phyloP scores from a whole-genome alignment of 306 rosid species.

The Inga oerstediana region DNA sequence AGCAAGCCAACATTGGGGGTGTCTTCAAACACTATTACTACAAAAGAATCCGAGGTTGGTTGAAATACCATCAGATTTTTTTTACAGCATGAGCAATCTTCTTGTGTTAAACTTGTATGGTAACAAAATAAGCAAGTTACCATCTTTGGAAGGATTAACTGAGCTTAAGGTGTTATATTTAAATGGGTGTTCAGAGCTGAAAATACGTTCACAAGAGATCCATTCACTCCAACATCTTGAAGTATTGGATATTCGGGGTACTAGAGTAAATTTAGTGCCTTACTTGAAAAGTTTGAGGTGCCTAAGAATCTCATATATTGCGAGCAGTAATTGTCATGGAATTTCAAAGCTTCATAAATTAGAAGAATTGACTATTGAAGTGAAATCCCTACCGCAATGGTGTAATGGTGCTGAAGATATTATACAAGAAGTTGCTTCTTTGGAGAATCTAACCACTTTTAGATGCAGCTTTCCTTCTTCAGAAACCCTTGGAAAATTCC shows the following conservation, averaged over 20 bases:
- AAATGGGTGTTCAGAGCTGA: background rate
- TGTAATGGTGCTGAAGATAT: too few species aligned
- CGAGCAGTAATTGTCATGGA: background rate
- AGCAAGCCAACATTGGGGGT: background rate
- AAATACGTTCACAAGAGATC: background rate
- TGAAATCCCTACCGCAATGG: background rate
- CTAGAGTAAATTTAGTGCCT: background rate
- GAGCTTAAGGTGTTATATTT: background rate
- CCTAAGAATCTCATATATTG: constrained; percentile 16
- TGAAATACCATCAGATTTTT: background rate
- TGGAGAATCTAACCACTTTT: constrained; percentile 32
- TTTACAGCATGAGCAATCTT: constrained; percentile 1
- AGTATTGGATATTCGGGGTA: constrained; percentile 14
- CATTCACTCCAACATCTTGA: constrained; percentile 10
- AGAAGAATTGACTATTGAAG: too few species aligned
- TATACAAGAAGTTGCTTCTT: background rate
- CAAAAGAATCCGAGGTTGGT: background rate
- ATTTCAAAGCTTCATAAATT: background rate
- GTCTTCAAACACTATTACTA: background rate
- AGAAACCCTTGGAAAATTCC: background rate
- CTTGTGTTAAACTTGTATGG: constrained; percentile 4
- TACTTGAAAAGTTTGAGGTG: background rate
- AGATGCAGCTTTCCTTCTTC: constrained; percentile 22
- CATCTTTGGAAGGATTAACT: background rate
- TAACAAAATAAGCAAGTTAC: background rate